phyloP scores from a whole-genome alignment of 2,329 filamentous ascomycete genomes.

The Aspergillus vadensis region DNA sequence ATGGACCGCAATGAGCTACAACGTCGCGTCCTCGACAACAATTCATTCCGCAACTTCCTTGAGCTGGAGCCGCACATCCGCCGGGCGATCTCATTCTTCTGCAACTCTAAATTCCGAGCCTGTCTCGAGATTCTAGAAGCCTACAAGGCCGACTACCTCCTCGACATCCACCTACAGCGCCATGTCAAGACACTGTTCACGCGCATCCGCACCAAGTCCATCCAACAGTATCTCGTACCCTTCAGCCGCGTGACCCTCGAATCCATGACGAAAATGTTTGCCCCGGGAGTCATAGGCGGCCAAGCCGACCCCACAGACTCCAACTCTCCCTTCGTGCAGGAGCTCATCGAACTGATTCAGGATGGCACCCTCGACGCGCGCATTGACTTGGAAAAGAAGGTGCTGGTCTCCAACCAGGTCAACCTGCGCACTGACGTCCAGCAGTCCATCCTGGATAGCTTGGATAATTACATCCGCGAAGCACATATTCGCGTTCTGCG shows the following conservation, averaged over 20 bases:
- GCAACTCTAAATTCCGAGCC: constrained; percentile 82
- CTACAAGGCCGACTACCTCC: constrained; percentile 81
- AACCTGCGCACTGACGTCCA: constrained; percentile 72
- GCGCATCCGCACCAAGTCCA: constrained; percentile 82
- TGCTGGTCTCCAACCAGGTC: constrained; percentile 71
- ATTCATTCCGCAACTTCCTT: constrained; percentile 78
- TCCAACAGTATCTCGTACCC: constrained; percentile 87
- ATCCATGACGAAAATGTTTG: constrained; percentile 77
- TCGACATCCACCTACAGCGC: constrained; percentile 80
- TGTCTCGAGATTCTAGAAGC: constrained; percentile 81
- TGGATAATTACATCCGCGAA: constrained; percentile 72
- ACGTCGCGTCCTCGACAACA: constrained; percentile 74
- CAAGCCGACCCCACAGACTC: constrained; percentile 65
- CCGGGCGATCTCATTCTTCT: constrained; percentile 85
- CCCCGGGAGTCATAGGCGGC: constrained; percentile 40
- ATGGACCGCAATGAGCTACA: constrained; percentile 81
- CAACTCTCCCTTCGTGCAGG: constrained; percentile 50
- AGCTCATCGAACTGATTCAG: constrained; percentile 78
- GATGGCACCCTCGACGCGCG: constrained; percentile 71
- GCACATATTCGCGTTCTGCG: constrained; percentile 75
- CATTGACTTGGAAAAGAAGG: constrained; percentile 79
- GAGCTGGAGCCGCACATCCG: constrained; percentile 93
- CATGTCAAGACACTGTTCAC: constrained; percentile 72
- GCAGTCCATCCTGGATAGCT: constrained; percentile 65
- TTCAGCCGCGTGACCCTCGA: constrained; percentile 84